Base-by-base conservation (phyloP, 2,329 filamentous ascomycete species). In the Hymenoscyphus scutula region DNA sequence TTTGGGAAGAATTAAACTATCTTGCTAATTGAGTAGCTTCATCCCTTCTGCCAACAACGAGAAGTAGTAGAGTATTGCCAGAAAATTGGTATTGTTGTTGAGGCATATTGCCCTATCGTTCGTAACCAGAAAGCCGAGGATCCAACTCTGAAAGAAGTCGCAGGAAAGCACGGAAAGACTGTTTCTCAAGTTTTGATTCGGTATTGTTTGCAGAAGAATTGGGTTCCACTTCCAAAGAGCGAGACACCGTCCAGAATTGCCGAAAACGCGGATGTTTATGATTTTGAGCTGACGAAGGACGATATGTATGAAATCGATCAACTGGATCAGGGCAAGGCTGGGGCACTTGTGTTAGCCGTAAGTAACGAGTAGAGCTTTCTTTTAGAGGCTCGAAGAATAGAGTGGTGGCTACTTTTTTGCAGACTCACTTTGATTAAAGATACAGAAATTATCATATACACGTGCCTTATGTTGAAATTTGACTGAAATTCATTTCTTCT, bases 161-260 rank as follows among this genome's bases (percentile, higher is more conserved):
- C 85, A 2, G 74, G 82, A 68, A 87, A 85, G 71, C 82, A 89
- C 72, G 76, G 75, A 45, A 88, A 84, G 72, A 81, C 81, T 8
- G 81, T 85, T 0, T 83, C 84, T 30, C 89, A 92, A 75, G 77
- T 91, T 5, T 76, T 92, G 66, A 79, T 92, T 19, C 81, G 89
- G 64, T 92, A 88, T 72, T 83, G 83, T 64, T 74, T 92, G 71
- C 87, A 92, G 71, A 91, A 90, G 76, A 81, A 79, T 10, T 89
- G 86, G 84, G 81, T 87, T 17, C 86, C 88, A 19, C 74, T 90
- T 62, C 86, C 87, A 23, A 90, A 90, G 78, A 89, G 86, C 63
- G 84, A 84, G 59, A 82, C 79, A 2, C 77, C 80, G 0, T 81
- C 80, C 10, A 79, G 86, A 11, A 90, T 90, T 66, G 78, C 75